These are phyloP conservation scores for Microthlaspi erraticum DNA, from an alignment of 345 rosid genomes.

Conservation along the genomic window DNA sequence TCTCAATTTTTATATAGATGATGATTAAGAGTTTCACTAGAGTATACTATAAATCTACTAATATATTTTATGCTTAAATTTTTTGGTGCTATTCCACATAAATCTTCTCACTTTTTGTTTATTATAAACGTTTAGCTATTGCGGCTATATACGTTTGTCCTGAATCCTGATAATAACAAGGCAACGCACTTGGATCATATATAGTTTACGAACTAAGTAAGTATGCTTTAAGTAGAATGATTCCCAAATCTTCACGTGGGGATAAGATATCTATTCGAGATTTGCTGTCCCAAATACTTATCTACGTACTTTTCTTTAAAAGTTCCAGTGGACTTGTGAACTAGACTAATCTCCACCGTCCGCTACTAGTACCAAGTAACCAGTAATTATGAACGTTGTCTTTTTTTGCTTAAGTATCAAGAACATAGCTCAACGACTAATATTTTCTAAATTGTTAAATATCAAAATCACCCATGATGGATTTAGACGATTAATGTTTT, in stretches of 20 bases:
- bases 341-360: conserved; percentile 5
- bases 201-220: conserved; percentile 32
- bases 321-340: no score
- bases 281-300: conserved; percentile 30
- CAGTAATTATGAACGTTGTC: not conserved
- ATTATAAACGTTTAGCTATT: conserved; percentile 7
- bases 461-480: not conserved
- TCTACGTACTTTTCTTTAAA: not conserved
- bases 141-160: conserved; percentile 31
- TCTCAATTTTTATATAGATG: not conserved
- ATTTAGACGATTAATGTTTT: not conserved
- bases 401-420: not conserved
- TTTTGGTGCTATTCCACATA: conserved; percentile 1
- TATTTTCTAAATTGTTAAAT: not conserved
- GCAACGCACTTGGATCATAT: conserved; percentile 16
- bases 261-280: conserved; percentile 28
- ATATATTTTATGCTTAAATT: not conserved
- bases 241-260: conserved; percentile 36
- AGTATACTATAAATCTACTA: not conserved
- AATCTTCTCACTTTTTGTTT: not conserved
- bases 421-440: not conserved
- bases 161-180: conserved; percentile 26
- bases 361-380: not conserved
- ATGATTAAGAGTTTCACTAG: conserved; percentile 34
- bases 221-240: conserved; percentile 22